These are phyloP conservation scores for Solanum hybrid DNA, from an alignment of 305 asterid genomes.

Conservation along the genomic window DNA sequence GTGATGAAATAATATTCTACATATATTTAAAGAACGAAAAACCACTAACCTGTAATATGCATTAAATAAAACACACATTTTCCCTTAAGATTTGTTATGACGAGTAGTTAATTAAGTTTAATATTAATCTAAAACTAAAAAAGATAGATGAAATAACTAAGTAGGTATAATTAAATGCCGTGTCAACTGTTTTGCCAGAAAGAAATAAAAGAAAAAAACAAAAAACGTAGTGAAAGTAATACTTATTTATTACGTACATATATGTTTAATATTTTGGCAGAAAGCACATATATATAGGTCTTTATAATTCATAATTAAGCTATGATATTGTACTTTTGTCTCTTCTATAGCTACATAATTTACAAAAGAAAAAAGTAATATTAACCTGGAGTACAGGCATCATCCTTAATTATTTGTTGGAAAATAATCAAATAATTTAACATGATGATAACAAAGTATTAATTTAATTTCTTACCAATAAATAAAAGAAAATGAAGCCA, in stretches of 20 bases:
- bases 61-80: not conserved
- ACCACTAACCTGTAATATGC: not conserved
- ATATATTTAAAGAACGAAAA: not conserved
- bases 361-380: not conserved
- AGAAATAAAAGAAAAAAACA: not conserved
- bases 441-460: not conserved
- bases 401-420: not conserved
- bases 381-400: not conserved
- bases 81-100: not conserved
- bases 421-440: not conserved
- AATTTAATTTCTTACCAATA: not conserved
- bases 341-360: not conserved
- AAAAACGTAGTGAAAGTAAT: not conserved
- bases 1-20: not conserved
- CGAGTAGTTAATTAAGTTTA: not conserved
- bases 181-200: not conserved
- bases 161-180: not conserved
- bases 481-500: not conserved
- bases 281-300: not conserved
- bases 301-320: not conserved
- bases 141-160: not conserved
- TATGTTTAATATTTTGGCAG: not conserved
- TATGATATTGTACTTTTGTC: not conserved
- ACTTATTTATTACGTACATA: not conserved
- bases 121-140: not conserved